phyloP scores from a whole-genome alignment of 495 filamentous ascomycete species.

The Tetracladium setigerum region DNA sequence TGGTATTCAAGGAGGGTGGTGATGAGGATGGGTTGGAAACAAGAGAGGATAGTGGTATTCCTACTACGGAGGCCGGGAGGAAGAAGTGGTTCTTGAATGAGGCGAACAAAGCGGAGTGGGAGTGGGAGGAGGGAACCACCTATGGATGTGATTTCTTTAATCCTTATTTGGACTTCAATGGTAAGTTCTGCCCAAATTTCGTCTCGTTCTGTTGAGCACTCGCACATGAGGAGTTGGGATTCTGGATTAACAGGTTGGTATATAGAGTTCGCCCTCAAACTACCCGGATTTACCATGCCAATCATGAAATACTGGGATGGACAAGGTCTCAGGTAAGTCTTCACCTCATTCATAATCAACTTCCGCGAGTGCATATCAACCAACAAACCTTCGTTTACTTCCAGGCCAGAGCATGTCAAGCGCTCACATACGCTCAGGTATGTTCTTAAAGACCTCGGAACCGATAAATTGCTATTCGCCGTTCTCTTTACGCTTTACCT shows the following conservation, averaged over 20 bases:
- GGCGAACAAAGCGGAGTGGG: conserved; percentile 39
- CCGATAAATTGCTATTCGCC: conserved; percentile 65
- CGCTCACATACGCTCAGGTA: conserved; percentile 73
- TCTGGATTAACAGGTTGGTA: neutral
- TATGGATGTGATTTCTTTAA: conserved; percentile 87
- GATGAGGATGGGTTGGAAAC: conserved; percentile 49
- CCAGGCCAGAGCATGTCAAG: conserved; percentile 20
- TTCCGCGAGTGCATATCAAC: neutral
- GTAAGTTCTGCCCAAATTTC: conserved; percentile 27
- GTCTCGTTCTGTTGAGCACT: neutral
- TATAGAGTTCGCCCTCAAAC: conserved; percentile 61
- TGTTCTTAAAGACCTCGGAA: conserved; percentile 69
- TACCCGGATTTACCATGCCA: conserved; percentile 72
- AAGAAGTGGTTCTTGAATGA: conserved; percentile 56
- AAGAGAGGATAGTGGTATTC: conserved; percentile 39
- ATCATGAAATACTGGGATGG: conserved; percentile 79
- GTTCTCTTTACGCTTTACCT: conserved; percentile 69
- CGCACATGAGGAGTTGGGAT: neutral
- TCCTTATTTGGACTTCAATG: conserved; percentile 80
- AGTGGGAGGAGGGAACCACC: conserved; percentile 40
- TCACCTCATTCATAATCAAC: neutral
- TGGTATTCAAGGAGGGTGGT: conserved; percentile 62
- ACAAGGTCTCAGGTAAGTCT: conserved; percentile 42
- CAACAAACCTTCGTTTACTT: conserved; percentile 5
- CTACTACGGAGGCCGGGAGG: conserved; percentile 43